Evolutionary conservation across 805 yeast species (phyloP).

Genomic region (Sugiyamaella chiloensis): DNA sequence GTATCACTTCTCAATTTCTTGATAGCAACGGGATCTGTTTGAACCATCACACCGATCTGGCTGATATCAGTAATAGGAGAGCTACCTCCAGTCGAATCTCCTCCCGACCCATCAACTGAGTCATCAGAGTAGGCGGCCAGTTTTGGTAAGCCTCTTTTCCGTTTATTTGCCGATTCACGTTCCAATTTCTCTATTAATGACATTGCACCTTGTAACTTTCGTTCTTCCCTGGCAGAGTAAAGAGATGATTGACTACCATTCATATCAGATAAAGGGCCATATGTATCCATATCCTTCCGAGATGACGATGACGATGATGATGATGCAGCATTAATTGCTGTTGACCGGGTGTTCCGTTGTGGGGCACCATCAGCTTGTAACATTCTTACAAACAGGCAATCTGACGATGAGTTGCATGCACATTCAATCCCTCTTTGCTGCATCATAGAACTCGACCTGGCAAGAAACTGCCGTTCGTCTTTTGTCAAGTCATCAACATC

Average conservation of each 20-base stretch:
- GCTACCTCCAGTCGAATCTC: neutral
- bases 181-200: constrained; percentile 25
- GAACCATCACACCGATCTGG: constrained; percentile 9
- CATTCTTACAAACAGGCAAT: constrained; percentile 28
- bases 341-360: constrained; percentile 14
- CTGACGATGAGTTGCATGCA: constrained; percentile 26
- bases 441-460: constrained; percentile 19
- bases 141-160: constrained; percentile 1
- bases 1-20: constrained; percentile 14
- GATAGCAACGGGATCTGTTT: constrained; percentile 13
- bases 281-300: neutral
- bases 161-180: constrained; percentile 3
- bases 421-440: constrained; percentile 30
- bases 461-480: constrained; percentile 23
- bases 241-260: constrained; percentile 1
- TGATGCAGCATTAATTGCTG: constrained; percentile 3
- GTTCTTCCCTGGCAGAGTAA: constrained; percentile 30
- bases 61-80: no score
- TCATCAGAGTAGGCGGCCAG: neutral
- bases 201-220: constrained; percentile 27
- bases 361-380: constrained; percentile 18
- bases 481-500: constrained; percentile 28
- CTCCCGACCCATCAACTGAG: neutral
- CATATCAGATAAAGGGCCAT: neutral
- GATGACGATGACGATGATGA: neutral